Percentiles rank a stretch among this genome's conserved stretches.
phyloP scores from a whole-genome alignment of 495 filamentous ascomycete species.

The Penicillium canescens region DNA sequence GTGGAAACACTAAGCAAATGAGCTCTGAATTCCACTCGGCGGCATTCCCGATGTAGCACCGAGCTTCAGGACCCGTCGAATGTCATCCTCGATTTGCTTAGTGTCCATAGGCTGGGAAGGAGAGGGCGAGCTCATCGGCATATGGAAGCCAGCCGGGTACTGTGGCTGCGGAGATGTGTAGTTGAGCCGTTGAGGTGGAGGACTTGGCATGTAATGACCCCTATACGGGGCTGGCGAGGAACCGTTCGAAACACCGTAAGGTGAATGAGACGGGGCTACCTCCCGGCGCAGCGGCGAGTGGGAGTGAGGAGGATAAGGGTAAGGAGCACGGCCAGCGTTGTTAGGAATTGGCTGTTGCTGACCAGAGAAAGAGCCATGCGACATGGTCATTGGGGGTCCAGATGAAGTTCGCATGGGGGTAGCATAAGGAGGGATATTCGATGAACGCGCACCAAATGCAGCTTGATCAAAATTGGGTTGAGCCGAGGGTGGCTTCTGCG shows the following conservation, averaged over 20 bases:
- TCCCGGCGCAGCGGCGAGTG: constrained; percentile 30
- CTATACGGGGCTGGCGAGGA: constrained; percentile 11
- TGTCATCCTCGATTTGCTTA: constrained; percentile 54
- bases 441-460: constrained; percentile 13
- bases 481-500: constrained; percentile 37
- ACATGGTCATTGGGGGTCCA: constrained; percentile 31
- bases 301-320: constrained; percentile 17
- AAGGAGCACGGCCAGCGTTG: constrained; percentile 14
- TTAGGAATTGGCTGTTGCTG: constrained; percentile 13
- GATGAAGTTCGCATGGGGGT: constrained; percentile 39
- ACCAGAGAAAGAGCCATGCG: constrained; percentile 13
- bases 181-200: constrained; percentile 8
- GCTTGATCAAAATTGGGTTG: constrained; percentile 17
- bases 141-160: constrained; percentile 23
- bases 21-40: constrained; percentile 37
- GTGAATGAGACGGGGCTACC: constrained; percentile 14
- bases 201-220: constrained; percentile 3
- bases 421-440: constrained; percentile 35
- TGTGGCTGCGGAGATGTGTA: constrained; percentile 25
- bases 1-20: constrained; percentile 28
- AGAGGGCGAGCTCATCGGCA: constrained; percentile 26
- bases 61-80: constrained; percentile 55
- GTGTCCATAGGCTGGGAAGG: constrained; percentile 34
- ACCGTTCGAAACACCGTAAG: constrained; percentile 2
- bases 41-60: constrained; percentile 33